These are phyloP conservation scores for Candida labiduridarum DNA, from an alignment of 1,139 yeast genomes.

Conservation along the genomic window DNA sequence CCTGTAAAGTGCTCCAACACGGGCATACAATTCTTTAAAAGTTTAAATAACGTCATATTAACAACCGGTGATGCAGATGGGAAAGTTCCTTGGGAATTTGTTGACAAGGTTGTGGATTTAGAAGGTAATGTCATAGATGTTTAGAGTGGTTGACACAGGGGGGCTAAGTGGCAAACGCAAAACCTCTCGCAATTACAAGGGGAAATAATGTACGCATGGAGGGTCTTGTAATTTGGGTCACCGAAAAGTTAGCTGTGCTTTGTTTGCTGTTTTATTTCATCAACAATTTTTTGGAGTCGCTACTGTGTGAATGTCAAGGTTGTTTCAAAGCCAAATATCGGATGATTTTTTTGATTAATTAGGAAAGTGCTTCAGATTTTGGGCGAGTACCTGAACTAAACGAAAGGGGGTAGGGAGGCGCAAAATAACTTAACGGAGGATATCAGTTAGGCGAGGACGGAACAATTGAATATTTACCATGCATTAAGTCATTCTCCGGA, in stretches of 20 bases:
- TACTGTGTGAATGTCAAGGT: too few relatives aligned
- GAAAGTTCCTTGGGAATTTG: slow-evolving; percentile 45
- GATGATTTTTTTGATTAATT: not conserved
- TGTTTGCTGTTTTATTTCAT: too few relatives aligned
- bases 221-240: too few relatives aligned
- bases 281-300: too few relatives aligned
- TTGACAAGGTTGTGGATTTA: slow-evolving; percentile 38
- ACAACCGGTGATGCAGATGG: slow-evolving; percentile 65
- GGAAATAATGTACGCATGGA: not conserved
- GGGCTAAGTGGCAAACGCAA: not conserved
- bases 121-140: slow-evolving; percentile 17
- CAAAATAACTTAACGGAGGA: not conserved
- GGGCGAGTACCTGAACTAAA: slow-evolving; percentile 2
- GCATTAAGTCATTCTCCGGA: not conserved
- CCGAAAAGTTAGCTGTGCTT: too few relatives aligned
- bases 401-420: not conserved
- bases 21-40: slow-evolving; percentile 60
- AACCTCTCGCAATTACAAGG: not conserved
- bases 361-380: not conserved
- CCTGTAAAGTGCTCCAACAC: slow-evolving; percentile 43
- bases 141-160: not conserved
- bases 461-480: too few relatives aligned
- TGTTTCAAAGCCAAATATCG: not conserved
- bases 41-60: slow-evolving; percentile 76
- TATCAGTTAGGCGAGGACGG: not conserved